Percentiles rank a stretch among this genome's conserved stretches.
Evolutionary conservation across 2,329 filamentous ascomycete genomes (phyloP).

Genomic region (Clonostachys rosea): DNA sequence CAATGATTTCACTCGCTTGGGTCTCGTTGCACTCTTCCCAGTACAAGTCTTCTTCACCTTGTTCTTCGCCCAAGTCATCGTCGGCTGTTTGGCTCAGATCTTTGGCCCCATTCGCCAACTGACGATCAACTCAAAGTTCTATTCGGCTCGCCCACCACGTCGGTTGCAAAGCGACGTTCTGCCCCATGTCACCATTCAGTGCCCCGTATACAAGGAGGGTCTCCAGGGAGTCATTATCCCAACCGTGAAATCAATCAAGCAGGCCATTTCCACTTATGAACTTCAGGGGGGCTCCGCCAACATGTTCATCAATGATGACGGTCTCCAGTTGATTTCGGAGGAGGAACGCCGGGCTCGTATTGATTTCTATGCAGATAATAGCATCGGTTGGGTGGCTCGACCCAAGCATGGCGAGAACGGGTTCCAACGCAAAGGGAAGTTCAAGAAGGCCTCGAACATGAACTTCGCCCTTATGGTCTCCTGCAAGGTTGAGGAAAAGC

Average conservation of each 20-base stretch:
- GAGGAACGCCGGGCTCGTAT: constrained; percentile 59
- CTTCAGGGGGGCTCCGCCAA: constrained; percentile 74
- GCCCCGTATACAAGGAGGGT: constrained; percentile 85
- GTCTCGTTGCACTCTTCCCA: constrained; percentile 61
- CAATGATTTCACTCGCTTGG: constrained; percentile 55
- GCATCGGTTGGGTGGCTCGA: constrained; percentile 65
- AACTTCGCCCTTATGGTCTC: constrained; percentile 66
- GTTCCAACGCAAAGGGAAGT: constrained; percentile 60
- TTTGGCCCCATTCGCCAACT: constrained; percentile 73
- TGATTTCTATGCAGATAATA: constrained; percentile 65
- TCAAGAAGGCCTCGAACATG: constrained; percentile 71
- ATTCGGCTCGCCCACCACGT: constrained; percentile 66
- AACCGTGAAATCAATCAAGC: constrained; percentile 73
- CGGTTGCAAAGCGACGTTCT: constrained; percentile 52
- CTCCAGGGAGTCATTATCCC: constrained; percentile 70
- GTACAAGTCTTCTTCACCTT: constrained; percentile 77
- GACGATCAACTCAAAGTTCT: constrained; percentile 74
- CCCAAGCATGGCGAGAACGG: constrained; percentile 60
- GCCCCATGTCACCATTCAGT: constrained; percentile 78
- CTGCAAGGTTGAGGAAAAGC: constrained; percentile 66
- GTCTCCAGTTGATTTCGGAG: constrained; percentile 62
- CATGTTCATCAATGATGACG: constrained; percentile 74
- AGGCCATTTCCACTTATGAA: constrained; percentile 73
- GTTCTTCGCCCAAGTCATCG: constrained; percentile 75
- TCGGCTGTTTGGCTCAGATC: constrained; percentile 71